A percentile compares a stretch with the other conserved stretches of the same genome.
Evolutionary conservation across 2,329 filamentous ascomycete genomes (phyloP).

Genomic region (Pseudocercospora fijiensis): DNA sequence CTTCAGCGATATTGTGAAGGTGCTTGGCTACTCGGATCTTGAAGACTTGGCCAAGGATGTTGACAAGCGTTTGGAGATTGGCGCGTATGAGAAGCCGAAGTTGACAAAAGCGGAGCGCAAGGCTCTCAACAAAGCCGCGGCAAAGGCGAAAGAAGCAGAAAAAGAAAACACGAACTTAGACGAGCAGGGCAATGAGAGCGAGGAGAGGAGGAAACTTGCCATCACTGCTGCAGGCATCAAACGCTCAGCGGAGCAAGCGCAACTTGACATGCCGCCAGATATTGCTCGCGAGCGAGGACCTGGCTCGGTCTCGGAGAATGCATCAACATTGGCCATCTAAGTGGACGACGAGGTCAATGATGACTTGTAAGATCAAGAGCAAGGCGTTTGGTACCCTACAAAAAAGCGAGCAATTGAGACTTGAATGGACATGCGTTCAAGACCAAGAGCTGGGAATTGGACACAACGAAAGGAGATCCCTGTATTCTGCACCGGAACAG

Average conservation of each 20-base stretch:
- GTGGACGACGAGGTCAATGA: background rate
- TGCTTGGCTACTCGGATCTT: conserved; percentile 62
- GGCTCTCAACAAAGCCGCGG: conserved; percentile 40
- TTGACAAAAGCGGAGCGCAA: conserved; percentile 51
- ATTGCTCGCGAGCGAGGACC: conserved; percentile 25
- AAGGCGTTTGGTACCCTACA: background rate
- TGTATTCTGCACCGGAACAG: too few relatives aligned
- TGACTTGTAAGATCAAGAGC: background rate
- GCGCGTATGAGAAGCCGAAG: conserved; percentile 45
- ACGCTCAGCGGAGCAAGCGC: conserved; percentile 25
- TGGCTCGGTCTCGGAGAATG: conserved; percentile 26
- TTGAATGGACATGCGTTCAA: background rate
- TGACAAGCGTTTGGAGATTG: conserved; percentile 63
- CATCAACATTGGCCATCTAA: conserved; percentile 25
- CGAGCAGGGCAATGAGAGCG: conserved; percentile 44
- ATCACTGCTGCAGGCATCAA: conserved; percentile 24
- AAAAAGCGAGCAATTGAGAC: background rate
- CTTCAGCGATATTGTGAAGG: conserved; percentile 67
- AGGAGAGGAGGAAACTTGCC: conserved; percentile 21
- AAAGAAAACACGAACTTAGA: conserved; percentile 51
- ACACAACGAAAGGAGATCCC: background rate
- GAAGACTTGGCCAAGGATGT: conserved; percentile 62
- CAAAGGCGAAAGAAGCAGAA: conserved; percentile 49
- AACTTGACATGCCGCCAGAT: conserved; percentile 28
- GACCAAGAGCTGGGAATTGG: conserved; percentile 5